Evolutionary conservation across 2,329 filamentous ascomycete species (phyloP).

Genomic region (Trichoderma koningii): DNA sequence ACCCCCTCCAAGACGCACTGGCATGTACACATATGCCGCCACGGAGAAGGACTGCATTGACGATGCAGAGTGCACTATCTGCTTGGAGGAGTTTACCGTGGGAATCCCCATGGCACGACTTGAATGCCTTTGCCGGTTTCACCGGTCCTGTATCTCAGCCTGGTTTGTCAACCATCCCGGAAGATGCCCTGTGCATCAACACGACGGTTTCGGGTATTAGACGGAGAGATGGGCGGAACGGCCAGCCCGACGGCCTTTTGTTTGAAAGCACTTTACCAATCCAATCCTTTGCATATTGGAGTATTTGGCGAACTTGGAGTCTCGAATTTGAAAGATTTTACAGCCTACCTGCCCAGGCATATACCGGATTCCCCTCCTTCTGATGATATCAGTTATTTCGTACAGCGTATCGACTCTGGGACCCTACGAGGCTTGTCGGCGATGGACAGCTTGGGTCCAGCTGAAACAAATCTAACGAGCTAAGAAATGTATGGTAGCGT

Average conservation of each 20-base stretch:
- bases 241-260: not conserved
- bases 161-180: constrained; percentile 66
- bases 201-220: constrained; percentile 57
- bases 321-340: constrained; percentile 16
- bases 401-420: constrained; percentile 3
- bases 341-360: constrained; percentile 6
- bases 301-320: constrained; percentile 11
- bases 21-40: constrained; percentile 64
- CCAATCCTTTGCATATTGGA: constrained; percentile 26
- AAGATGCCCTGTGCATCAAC: constrained; percentile 66
- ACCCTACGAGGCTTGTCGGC: constrained; percentile 15
- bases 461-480: constrained; percentile 8
- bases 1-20: constrained; percentile 51
- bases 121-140: constrained; percentile 68
- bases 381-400: constrained; percentile 19
- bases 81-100: constrained; percentile 65
- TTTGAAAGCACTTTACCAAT: constrained; percentile 9
- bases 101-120: constrained; percentile 65
- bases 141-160: constrained; percentile 59
- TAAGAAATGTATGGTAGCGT: constrained; percentile 16
- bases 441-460: constrained; percentile 7
- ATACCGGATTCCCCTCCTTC: constrained; percentile 15
- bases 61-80: constrained; percentile 68
- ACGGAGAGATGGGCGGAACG: not conserved
- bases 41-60: constrained; percentile 71